Base-by-base conservation (phyloP, 129 eudicot species). In the Cynara cardunculus region DNA sequence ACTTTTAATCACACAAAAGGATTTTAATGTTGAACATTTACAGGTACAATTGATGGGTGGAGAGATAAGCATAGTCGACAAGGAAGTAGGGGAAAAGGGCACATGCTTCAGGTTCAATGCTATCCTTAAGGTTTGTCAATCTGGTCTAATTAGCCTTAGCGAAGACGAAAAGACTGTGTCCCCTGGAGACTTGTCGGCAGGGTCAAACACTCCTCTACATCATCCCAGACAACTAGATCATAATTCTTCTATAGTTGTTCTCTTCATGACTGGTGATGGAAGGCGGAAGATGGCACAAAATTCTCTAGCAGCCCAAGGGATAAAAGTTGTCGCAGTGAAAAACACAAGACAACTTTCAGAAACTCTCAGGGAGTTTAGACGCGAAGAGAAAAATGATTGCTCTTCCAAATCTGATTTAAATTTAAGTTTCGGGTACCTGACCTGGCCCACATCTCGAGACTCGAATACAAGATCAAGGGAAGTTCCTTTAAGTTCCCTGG, bases 11-110 rank as follows among this genome's bases (percentile, higher is more conserved):
- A 25, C 9, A 28, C 69, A 46, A 32, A 7, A 39, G 31, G 44
- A 18, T 67, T 67, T 8, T 53, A 69, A 30, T 3, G 3, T 69
- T 32, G 30, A 7, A 53, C 27, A 18, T 21, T 74, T 82, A 2
- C 80, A 93, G 98, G 98, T 93, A 24, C 84, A 89, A 16, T 59
- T 94, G 73, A 91, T 94, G 97, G 97, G 96, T 0, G 98, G 98
- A 67, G 98, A 94, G 28, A 94, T 94, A 76, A 77, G 80, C 41
- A 89, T 94, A 34, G 84, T 89, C 68, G 94, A 92, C 78, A 94
- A 92, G 66, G 89, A 82, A 62, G 8, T 72, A 0, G 92, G 89
- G 14, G 88, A 90, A 85, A 92, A 34, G 41, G 98, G 98, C 18
- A 89, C 96, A 27, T 92, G 94, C 62, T 90, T 92, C 82, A 78